These are phyloP conservation scores for Oryza rufipogon DNA, from an alignment of 176 grass and related monocot genomes.

Conservation along the genomic window DNA sequence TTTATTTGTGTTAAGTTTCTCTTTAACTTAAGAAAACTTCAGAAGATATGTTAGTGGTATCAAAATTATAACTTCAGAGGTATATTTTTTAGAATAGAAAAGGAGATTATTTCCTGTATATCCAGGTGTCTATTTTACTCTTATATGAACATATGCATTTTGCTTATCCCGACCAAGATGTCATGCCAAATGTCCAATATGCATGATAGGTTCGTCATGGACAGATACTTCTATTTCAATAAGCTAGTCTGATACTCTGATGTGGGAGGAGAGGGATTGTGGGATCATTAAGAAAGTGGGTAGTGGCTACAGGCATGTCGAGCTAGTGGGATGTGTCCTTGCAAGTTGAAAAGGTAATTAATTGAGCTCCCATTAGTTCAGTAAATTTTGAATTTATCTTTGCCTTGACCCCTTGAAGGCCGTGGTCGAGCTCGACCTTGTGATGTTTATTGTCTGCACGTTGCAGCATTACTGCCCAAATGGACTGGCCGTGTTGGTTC, in stretches of 20 bases:
- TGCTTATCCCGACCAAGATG: neutral
- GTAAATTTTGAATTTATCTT: neutral
- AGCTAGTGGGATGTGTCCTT: neutral
- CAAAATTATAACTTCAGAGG: too few relatives aligned
- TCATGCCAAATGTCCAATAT: neutral
- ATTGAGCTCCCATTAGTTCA: neutral
- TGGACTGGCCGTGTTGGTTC: neutral
- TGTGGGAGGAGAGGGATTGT: neutral
- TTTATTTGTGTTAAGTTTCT: too few relatives aligned
- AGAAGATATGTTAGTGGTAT: too few relatives aligned
- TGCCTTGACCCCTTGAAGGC: neutral
- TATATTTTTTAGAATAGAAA: neutral
- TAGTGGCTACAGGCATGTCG: neutral
- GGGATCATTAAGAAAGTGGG: neutral
- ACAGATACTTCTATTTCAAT: neutral
- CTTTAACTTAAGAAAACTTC: too few relatives aligned
- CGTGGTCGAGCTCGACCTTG: neutral
- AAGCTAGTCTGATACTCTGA: neutral
- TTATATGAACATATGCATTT: neutral
- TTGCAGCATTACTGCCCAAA: conserved; percentile 2
- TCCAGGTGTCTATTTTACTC: neutral
- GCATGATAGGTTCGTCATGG: neutral
- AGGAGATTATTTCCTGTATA: neutral
- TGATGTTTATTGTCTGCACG: neutral
- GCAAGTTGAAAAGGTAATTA: neutral